phyloP scores from a whole-genome alignment of 768 basidiomycete genomes.

The Tricholoma matsutake region DNA sequence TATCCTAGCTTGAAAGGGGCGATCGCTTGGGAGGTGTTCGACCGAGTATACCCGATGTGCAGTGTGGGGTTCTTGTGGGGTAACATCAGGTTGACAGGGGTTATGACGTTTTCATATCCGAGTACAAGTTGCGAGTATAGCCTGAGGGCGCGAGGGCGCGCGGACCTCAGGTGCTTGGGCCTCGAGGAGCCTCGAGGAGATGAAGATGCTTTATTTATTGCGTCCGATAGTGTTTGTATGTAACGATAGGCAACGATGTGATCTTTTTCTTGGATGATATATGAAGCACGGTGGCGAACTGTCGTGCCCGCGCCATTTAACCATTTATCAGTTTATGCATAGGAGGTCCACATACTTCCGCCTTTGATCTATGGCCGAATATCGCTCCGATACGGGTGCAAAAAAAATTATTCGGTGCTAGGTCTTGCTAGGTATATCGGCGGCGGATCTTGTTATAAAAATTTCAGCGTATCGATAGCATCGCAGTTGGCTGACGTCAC shows the following conservation, averaged over 20 bases:
- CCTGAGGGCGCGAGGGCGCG: background rate
- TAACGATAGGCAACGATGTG: no score
- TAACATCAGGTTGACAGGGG: background rate
- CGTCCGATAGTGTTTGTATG: background rate
- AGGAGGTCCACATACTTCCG: no score
- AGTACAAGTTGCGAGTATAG: background rate
- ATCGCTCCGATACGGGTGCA: no score
- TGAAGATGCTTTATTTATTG: background rate
- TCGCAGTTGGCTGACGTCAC: no score
- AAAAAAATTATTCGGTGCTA: no score
- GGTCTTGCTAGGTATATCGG: no score
- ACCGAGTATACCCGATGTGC: background rate
- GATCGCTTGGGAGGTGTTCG: background rate
- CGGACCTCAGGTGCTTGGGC: background rate
- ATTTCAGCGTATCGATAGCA: no score
- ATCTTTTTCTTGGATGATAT: background rate
- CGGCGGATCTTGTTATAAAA: no score
- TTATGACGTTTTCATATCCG: background rate
- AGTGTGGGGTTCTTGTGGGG: no score
- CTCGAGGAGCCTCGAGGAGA: background rate
- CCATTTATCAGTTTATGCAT: no score
- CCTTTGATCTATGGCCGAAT: no score
- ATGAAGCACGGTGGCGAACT: background rate
- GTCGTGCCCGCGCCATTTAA: no score
- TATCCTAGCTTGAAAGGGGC: background rate